Evolutionary conservation across 2,329 filamentous ascomycete species (phyloP), one percentile per base, ranked within the genome.

Genomic region (Cordyceps pruinosa): DNA sequence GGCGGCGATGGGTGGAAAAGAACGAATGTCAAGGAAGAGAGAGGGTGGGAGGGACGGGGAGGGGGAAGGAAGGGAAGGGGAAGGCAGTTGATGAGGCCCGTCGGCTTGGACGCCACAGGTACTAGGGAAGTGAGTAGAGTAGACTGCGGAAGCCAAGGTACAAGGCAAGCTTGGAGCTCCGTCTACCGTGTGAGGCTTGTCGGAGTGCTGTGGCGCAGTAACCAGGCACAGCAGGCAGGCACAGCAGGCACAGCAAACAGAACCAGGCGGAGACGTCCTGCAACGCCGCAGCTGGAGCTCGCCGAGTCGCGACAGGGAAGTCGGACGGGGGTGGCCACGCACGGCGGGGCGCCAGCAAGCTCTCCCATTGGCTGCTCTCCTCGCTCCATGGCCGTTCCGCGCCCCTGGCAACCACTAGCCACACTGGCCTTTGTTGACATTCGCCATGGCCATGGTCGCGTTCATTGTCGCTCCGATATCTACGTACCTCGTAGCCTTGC

Each of bases 351-450:
- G n/a, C n/a, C n/a, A 26, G 30, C 30, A 28, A 9, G 23, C 19
- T 15, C 19, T n/a, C 17, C 30, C 13, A 56, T 56, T 56, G 52
- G 52, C 41, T 19, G 30, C 5, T 28, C 44, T 30, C 12, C 21
- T 48, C 3, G 25, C 39, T 56, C 37, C 54, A 46, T 49, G 54
- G 54, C 54, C 35, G 8, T 35, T 42, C 10, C 19, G 54, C 46
- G 35, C 28, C 54, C 54, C 54, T 56, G 37, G 54, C 54, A 56
- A 56, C 54, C 54, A 34, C 35, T 49, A 49, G 37, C 54, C 45
- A 49, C 45, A 39, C 47, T 19, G 15, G 45, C n/a, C 52, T 56
- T 56, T 56, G 54, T 56, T 56, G 45, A 56, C 45, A 56, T 49
- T 56, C n/a, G 26, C 7, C n/a, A n/a, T n/a, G n/a, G n/a, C n/a